Conservation (phyloP, 2,329 filamentous ascomycete genomes). For the Stemphylium beticola region DNA sequence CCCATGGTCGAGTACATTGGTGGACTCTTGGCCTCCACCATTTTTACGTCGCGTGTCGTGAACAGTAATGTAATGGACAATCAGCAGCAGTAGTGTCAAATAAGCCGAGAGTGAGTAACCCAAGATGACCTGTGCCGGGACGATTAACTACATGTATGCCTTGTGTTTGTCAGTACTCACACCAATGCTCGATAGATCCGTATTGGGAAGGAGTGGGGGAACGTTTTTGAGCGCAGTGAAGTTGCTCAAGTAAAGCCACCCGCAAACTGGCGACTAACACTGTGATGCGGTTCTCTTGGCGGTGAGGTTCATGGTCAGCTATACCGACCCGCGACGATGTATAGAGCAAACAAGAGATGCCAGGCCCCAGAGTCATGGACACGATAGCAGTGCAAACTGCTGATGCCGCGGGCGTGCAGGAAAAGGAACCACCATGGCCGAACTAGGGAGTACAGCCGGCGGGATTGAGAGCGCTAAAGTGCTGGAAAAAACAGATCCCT, state of each 20-base stretch:
- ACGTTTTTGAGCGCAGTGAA: constrained; percentile 10
- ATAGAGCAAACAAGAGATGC: too few species aligned
- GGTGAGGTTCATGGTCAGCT: not conserved
- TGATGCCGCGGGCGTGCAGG: too few species aligned
- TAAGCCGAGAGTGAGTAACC: constrained; percentile 37
- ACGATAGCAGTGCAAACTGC: too few species aligned
- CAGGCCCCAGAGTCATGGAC: too few species aligned
- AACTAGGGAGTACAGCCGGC: too few species aligned
- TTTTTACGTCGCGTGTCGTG: constrained; percentile 6
- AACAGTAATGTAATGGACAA: constrained; percentile 25
- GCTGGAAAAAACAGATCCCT: too few species aligned
- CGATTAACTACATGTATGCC: not conserved
- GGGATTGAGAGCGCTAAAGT: too few species aligned
- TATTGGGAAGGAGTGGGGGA: constrained; percentile 22
- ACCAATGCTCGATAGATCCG: constrained; percentile 34
- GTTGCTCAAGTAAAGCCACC: constrained; percentile 24
- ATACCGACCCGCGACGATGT: not conserved
- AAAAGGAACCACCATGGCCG: too few species aligned
- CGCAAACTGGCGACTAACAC: constrained; percentile 26
- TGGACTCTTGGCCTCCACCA: not conserved
- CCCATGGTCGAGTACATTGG: constrained; percentile 23
- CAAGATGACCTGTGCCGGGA: constrained; percentile 25
- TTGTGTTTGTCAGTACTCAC: constrained; percentile 10
- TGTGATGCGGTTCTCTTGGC: constrained; percentile 1
- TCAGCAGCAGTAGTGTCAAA: constrained; percentile 27